These are phyloP conservation scores for Austroboletus novae-zelandiae DNA, from an alignment of 1,284 basidiomycete species.

Conservation along the genomic window DNA sequence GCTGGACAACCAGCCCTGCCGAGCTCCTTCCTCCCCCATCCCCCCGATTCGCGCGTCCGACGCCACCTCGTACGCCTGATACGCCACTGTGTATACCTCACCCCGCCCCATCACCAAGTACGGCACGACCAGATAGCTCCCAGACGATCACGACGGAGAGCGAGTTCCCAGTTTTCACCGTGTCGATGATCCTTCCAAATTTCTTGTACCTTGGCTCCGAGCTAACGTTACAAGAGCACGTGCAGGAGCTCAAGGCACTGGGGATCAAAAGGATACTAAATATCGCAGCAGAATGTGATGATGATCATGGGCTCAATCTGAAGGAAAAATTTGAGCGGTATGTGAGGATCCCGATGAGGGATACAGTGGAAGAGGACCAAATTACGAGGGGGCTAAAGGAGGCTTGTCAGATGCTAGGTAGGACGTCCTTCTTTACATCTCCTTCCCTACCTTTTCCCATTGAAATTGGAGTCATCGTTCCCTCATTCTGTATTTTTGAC, in stretches of 20 bases:
- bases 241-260: slow-evolving; percentile 66
- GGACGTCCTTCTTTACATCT: slow-evolving; percentile 26
- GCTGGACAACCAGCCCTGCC: slow-evolving; percentile 28
- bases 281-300: slow-evolving; percentile 87
- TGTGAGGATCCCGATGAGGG: slow-evolving; percentile 86
- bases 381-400: slow-evolving; percentile 82
- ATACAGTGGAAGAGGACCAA: slow-evolving; percentile 92
- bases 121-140: slow-evolving; percentile 54
- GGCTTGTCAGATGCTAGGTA: slow-evolving; percentile 85
- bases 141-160: slow-evolving; percentile 56
- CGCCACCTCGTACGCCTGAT: slow-evolving; percentile 55
- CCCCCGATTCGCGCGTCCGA: slow-evolving; percentile 38
- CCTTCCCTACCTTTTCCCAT: not conserved
- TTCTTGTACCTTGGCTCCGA: slow-evolving; percentile 93
- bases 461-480: slow-evolving; percentile 2
- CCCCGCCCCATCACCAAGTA: slow-evolving; percentile 46
- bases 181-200: slow-evolving; percentile 86
- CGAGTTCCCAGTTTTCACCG: slow-evolving; percentile 61
- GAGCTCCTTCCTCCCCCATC: slow-evolving; percentile 36
- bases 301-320: slow-evolving; percentile 72
- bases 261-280: slow-evolving; percentile 90
- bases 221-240: slow-evolving; percentile 70
- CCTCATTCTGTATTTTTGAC: slow-evolving; percentile 5
- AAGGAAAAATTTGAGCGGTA: slow-evolving; percentile 77
- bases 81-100: slow-evolving; percentile 38